Conservation (phyloP, 352 stramenopile genomes). For the Phytophthora pluvialis region DNA sequence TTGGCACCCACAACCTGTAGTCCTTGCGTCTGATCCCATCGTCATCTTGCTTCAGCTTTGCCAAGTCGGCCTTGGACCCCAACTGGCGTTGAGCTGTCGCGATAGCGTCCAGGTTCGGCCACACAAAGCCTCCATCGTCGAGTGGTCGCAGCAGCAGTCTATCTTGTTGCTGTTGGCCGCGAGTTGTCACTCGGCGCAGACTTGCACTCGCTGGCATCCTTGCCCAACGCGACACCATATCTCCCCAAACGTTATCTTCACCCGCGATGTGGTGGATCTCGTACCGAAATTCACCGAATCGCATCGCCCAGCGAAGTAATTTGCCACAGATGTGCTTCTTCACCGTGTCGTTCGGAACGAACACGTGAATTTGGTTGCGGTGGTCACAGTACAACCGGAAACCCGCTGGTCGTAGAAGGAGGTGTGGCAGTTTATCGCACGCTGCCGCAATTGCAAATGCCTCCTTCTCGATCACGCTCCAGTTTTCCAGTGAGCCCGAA, state of each 20-base stretch:
- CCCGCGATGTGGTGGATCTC: slow-evolving; percentile 8
- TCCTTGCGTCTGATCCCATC: not conserved
- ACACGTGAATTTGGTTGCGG: not conserved
- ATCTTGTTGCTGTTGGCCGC: not conserved
- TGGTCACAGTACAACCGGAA: slow-evolving; percentile 10
- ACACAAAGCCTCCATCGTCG: not conserved
- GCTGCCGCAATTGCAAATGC: slow-evolving; percentile 22
- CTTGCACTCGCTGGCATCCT: not conserved
- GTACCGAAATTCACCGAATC: slow-evolving; percentile 2
- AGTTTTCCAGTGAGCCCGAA: slow-evolving; percentile 2
- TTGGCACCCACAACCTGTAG: not conserved
- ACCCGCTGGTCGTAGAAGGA: not conserved
- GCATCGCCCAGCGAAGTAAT: slow-evolving; percentile 8
- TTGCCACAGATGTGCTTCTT: slow-evolving; percentile 11
- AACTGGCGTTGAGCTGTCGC: not conserved
- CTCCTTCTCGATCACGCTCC: slow-evolving; percentile 15
- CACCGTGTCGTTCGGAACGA: not conserved
- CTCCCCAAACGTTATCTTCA: not conserved
- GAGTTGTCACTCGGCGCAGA: not conserved
- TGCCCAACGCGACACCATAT: not conserved
- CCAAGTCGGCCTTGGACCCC: not conserved
- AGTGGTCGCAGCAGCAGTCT: not conserved
- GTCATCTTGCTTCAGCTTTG: not conserved
- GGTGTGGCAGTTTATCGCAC: slow-evolving; percentile 18
- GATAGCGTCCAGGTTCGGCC: not conserved